Percentiles rank a stretch among this genome's conserved stretches.
These are phyloP conservation scores for Letharia lupina DNA, from an alignment of 495 filamentous ascomycete species.

Conservation along the genomic window DNA sequence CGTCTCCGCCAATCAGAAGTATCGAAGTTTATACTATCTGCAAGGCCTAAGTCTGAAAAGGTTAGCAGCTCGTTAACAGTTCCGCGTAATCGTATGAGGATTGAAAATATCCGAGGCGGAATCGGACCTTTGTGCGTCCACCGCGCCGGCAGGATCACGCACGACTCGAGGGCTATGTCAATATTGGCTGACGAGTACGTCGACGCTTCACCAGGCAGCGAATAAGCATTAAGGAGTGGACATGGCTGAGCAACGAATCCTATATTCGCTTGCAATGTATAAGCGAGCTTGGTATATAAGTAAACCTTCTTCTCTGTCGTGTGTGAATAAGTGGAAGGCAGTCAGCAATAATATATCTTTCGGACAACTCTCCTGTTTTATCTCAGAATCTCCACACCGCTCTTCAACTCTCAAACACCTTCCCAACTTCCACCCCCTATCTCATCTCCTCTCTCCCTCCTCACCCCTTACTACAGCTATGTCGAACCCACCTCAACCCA, in stretches of 20 bases:
- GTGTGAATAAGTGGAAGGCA: background rate
- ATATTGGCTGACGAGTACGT: too few species aligned
- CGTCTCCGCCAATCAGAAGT: background rate
- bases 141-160: too few species aligned
- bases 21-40: too few species aligned
- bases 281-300: background rate
- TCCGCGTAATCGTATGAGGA: background rate
- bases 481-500: constrained; percentile 6
- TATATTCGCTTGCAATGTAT: too few species aligned
- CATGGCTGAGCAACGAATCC: too few species aligned
- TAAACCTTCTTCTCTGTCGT: background rate
- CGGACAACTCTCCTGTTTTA: background rate
- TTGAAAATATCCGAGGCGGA: too few species aligned
- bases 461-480: constrained; percentile 1
- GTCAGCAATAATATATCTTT: background rate
- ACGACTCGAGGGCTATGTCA: background rate
- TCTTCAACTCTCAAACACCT: background rate
- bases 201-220: too few species aligned
- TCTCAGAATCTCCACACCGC: background rate
- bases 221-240: too few species aligned
- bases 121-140: too few species aligned
- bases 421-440: background rate
- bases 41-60: background rate
- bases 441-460: background rate
- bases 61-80: background rate